Evolutionary conservation across 2,329 filamentous ascomycete genomes (phyloP).

Genomic region (Thelonectria blattea): DNA sequence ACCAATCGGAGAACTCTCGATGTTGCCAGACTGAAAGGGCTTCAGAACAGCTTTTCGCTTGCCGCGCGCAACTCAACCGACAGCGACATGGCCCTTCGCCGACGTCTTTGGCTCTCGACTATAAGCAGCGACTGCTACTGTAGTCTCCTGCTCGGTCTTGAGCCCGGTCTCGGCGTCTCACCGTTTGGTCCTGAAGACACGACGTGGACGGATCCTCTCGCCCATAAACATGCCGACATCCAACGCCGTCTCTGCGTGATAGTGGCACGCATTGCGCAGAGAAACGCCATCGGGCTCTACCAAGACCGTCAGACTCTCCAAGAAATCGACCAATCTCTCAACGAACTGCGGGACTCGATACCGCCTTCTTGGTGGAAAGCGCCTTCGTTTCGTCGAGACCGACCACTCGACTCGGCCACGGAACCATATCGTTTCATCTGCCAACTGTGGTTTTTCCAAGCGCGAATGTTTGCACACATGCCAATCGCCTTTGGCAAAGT

Average conservation of each 20-base stretch:
- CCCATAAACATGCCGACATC: constrained; percentile 16
- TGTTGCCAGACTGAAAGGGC: constrained; percentile 11
- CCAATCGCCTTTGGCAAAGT: constrained; percentile 18
- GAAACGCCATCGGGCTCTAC: constrained; percentile 16
- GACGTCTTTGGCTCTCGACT: constrained; percentile 23
- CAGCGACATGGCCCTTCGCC: constrained; percentile 5
- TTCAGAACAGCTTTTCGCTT: constrained; percentile 21
- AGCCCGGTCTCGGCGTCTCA: constrained; percentile 15
- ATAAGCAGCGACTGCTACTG: constrained; percentile 24
- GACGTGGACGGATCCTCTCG: constrained; percentile 15
- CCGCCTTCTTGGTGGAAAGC: constrained; percentile 22
- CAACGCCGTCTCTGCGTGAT: constrained; percentile 20
- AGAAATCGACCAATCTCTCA: constrained; percentile 13
- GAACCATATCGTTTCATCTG: constrained; percentile 20
- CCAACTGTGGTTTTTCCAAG: constrained; percentile 26
- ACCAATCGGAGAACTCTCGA: constrained; percentile 20
- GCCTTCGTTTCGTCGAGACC: constrained; percentile 15
- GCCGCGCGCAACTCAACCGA: constrained; percentile 9
- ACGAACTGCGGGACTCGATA: constrained; percentile 11
- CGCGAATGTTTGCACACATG: constrained; percentile 14
- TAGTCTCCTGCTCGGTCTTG: constrained; percentile 22
- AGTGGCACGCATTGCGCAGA: constrained; percentile 20
- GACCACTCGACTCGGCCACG: constrained; percentile 14
- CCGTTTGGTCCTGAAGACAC: constrained; percentile 18
- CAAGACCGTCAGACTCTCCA: constrained; percentile 1